These are phyloP conservation scores for Umbelopsis sp. DNA, from an alignment of 192 early-diverging fungal species.

Conservation along the genomic window DNA sequence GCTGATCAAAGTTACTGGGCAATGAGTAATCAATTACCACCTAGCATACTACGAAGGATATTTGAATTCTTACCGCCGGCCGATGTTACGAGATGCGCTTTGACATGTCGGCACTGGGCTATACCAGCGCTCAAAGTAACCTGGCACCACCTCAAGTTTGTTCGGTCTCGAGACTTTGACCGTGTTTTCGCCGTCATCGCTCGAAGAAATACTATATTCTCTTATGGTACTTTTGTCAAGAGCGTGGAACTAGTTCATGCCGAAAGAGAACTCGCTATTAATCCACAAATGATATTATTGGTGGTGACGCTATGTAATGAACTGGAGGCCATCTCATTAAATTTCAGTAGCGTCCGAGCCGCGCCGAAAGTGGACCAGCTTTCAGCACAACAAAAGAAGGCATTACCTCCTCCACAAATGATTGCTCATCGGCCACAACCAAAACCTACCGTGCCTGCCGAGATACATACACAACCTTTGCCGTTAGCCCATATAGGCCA, in stretches of 20 bases:
- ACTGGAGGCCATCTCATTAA: constrained; percentile 31
- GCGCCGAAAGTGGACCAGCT: neutral
- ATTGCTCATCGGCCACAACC: constrained; percentile 1
- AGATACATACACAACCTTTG: constrained; percentile 20
- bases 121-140: constrained; percentile 20
- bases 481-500: constrained; percentile 37
- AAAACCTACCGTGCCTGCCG: neutral
- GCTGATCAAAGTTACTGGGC: constrained; percentile 2
- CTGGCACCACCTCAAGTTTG: constrained; percentile 35
- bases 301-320: constrained; percentile 27
- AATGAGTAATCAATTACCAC: constrained; percentile 16
- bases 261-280: constrained; percentile 32
- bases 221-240: constrained; percentile 26
- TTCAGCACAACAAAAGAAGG: constrained; percentile 11
- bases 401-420: constrained; percentile 13
- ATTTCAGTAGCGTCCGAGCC: constrained; percentile 21
- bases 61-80: neutral
- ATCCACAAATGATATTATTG: constrained; percentile 29
- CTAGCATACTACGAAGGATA: constrained; percentile 17
- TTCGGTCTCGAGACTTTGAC: constrained; percentile 34
- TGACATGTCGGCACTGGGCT: constrained; percentile 31
- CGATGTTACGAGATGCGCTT: neutral
- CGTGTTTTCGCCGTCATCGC: constrained; percentile 32
- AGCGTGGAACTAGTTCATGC: constrained; percentile 33
- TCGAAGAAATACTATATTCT: constrained; percentile 19